phyloP scores from a whole-genome alignment of 768 basidiomycete species.

The Hemileccinum rubropunctum region DNA sequence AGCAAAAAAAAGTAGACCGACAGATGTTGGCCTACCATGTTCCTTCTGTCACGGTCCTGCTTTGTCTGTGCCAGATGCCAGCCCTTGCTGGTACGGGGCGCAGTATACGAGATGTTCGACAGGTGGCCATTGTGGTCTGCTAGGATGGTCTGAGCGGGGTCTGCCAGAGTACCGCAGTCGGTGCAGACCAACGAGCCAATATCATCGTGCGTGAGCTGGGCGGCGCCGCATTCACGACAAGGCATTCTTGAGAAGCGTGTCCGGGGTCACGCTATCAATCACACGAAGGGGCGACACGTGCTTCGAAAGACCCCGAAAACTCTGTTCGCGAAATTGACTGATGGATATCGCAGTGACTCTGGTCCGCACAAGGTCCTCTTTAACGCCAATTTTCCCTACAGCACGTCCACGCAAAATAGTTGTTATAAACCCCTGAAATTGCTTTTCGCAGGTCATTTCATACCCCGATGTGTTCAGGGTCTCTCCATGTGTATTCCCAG shows the following conservation, averaged over 20 bases:
- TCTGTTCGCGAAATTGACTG: constrained; percentile 11
- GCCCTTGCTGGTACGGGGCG: constrained; percentile 46
- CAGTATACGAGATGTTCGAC: constrained; percentile 39
- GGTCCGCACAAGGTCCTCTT: constrained; percentile 8
- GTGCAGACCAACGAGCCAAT: constrained; percentile 64
- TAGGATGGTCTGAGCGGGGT: constrained; percentile 61
- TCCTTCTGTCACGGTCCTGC: constrained; percentile 61
- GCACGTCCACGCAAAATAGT: neutral
- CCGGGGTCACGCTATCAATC: constrained; percentile 3
- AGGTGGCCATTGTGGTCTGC: constrained; percentile 41
- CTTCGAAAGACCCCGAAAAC: constrained; percentile 26
- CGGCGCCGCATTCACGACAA: constrained; percentile 55
- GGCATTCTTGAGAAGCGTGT: constrained; percentile 11
- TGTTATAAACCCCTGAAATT: neutral
- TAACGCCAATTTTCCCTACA: constrained; percentile 6
- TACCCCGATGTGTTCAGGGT: constrained; percentile 26
- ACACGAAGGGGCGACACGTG: neutral
- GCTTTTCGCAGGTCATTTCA: constrained; percentile 4
- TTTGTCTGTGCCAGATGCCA: constrained; percentile 66
- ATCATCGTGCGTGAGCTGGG: constrained; percentile 54
- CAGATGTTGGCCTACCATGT: constrained; percentile 44
- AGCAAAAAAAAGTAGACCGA: constrained; percentile 13
- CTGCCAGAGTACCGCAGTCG: constrained; percentile 65
- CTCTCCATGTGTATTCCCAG: constrained; percentile 7
- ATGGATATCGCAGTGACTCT: neutral